Base-by-base conservation (phyloP, 2,329 filamentous ascomycete genomes). In the Ascosphaera apis region DNA sequence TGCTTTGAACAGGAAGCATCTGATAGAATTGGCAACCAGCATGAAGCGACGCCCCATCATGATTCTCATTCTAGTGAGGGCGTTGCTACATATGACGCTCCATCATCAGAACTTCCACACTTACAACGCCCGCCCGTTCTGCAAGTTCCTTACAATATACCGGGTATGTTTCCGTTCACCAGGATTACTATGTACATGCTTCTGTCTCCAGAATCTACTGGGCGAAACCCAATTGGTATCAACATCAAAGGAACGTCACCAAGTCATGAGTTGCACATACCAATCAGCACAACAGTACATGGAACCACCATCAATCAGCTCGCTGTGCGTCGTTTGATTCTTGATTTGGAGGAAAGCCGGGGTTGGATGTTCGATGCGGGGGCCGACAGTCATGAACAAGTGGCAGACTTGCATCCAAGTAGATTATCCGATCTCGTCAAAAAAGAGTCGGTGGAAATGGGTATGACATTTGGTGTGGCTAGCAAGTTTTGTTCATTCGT, bases 401-500 rank as follows among this genome's bases (percentile, higher is more conserved):
- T 72, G 13, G 62, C 61, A 28, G 52, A 66, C 3, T 53, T 57
- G 34, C 56, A 65, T 31, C 50, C 58, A 3, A 59, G 60, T 12
- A 61, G 59, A 3, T 73, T 74, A 47, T 51, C 62, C 9, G 64
- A 70, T 33, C 61, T 81, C 46, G 65, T 72, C 0, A 65, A 76
- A 48, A 62, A 65, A 1, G 76, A 82, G 47, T n/a, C n/a, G n/a
- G n/a, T n/a, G n/a, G n/a, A n/a, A n/a, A n/a, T n/a, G n/a, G 76
- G 76, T 0, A 61, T 72, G 9, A 58, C 63, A 38, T 79, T 69
- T 45, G 73, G 79, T 44, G 66, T 82, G 6, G 67, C 63, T 2
- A 68, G 73, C 1, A 76, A 73, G 47, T 78, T 70, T 66, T 77
- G 70, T 45, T 78, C 74, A 0, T 83, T 82, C 42, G 69, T 82